Conservation (phyloP, 2,329 filamentous ascomycete genomes). For the Escovopsis sp. region DNA sequence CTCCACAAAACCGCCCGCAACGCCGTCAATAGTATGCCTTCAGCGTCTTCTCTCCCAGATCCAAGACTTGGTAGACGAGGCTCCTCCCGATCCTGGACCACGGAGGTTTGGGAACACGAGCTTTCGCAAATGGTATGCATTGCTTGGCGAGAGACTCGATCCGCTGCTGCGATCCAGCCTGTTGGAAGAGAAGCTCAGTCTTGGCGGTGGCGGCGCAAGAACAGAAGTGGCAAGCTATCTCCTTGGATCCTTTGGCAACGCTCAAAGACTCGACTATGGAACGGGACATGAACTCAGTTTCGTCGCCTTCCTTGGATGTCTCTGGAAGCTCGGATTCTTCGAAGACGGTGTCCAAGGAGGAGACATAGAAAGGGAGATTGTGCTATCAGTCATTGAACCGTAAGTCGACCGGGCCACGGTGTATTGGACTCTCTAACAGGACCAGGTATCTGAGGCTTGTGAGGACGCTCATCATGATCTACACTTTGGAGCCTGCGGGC, state of each 20-base stretch:
- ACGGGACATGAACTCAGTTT: constrained; percentile 95
- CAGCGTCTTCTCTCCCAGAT: constrained; percentile 51
- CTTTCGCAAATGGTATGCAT: constrained; percentile 69
- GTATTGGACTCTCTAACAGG: background rate
- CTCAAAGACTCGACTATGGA: constrained; percentile 84
- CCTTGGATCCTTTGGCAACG: constrained; percentile 72
- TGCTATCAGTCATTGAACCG: constrained; percentile 70
- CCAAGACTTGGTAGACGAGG: constrained; percentile 55
- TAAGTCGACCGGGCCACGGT: constrained; percentile 31
- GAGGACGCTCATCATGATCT: constrained; percentile 71
- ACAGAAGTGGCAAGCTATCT: constrained; percentile 68
- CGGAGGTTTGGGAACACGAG: constrained; percentile 84
- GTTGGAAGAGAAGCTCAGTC: constrained; percentile 16
- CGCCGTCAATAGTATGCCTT: constrained; percentile 45
- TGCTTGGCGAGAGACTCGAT: constrained; percentile 47
- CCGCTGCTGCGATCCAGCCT: constrained; percentile 15
- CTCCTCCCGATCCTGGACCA: constrained; percentile 72
- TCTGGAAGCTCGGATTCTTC: constrained; percentile 87
- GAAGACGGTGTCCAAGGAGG: constrained; percentile 34
- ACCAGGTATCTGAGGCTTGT: constrained; percentile 64
- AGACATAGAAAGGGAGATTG: constrained; percentile 61
- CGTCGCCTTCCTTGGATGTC: constrained; percentile 70
- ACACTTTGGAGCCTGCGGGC: constrained; percentile 87
- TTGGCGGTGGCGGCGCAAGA: constrained; percentile 30
- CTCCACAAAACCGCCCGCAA: constrained; percentile 24